Evolutionary conservation across 352 stramenopile species (phyloP), one percentile per base, ranked within the genome.

Genomic region (Globisporangium cylindrosporum): DNA sequence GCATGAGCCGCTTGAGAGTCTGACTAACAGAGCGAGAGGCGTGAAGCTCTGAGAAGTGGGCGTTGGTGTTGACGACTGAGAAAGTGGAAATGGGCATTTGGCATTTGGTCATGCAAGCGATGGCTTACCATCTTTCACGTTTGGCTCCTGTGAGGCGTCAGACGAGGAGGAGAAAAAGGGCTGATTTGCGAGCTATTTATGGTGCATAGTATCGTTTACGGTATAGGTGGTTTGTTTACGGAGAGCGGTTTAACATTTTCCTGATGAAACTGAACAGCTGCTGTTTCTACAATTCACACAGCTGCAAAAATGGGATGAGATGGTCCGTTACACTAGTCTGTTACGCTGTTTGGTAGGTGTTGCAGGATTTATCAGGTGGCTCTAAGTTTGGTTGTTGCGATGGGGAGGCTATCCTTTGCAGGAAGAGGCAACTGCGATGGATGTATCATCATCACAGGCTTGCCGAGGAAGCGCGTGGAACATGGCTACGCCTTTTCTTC

Each of bases 121-220:
- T 57, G 43, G 7, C 18, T 51, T 32, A 4, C 12, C 51, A 58
- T 58, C 51, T 34, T 58, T 58, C 3, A 10, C 25, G 9, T 56
- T 56, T 22, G 49, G 41, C 38, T 6, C 27, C 3, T 46, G 38
- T 7, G 41, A 49, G 41, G 14, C 4, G 15, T n/a, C 41, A 49
- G 41, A 49, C 41, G 49, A 56, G n/a, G 49, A 56, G 49, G 49
- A 56, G 25, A 56, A 27, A 56, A 25, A 56, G 49, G 49, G 9
- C 49, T 20, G 49, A n/a, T 20, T 56, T 29, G 10, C 3, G 49
- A 27, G 2, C 49, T 56, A 56, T 56, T 56, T 56, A 18, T 56
- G 14, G 41, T 20, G 5, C 0, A n/a, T 3, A 18, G 14, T 8
- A n/a, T 48, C n/a, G 20, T 4, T 46, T 46, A 46, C 4, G 38